Base-by-base conservation (phyloP, 495 filamentous ascomycete genomes). In the Aspergillus diversus region DNA sequence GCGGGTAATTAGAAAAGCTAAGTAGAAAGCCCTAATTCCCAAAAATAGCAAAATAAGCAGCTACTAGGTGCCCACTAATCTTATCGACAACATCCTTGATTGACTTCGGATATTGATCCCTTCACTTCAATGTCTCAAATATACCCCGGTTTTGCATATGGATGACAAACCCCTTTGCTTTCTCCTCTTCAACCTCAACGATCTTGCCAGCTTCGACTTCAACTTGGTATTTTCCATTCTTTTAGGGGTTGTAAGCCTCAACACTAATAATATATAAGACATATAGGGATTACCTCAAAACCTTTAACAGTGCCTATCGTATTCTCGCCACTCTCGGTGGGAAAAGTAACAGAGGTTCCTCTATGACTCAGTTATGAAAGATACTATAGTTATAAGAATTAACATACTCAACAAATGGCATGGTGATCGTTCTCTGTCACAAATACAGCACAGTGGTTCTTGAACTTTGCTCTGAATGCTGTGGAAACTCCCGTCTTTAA, bases 141-240 rank as follows among this genome's bases (percentile, higher is more conserved):
- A 49, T 49, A 6, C 16, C 46, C 46, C 46, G 15, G 4, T 17
- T 15, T 49, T 49, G 46, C 46, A 49, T 49, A 4, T 49, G 17
- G 17, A 21, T 49, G 46, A 49, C 46, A 49, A 49, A 49, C 13
- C 17, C 6, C 46, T 49, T 49, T 17, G 46, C 46, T n/a, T 49
- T 49, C 46, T 12, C 46, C 46, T 49, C 46, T 49, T 49, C 46
- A 49, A 49, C 46, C 16, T 49, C 46, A 17, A 49, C 16, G 16
- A 49, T 49, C 16, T 49, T 49, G 46, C 46, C 46, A 8, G 13
- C 46, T 49, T 49, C 46, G 17, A 49, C 46, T 16, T 49, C 46
- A 21, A 49, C 46, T 49, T 21, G 46, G 46, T 49, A 49, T 49
- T 49, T 49, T 49, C 46, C 46, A 49, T 49, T 49, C 46, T 49